Percentiles rank a stretch among this genome's conserved stretches.
Conservation (phyloP, 805 yeast species). For the Saccharomycopsis oosterbeekiorum region DNA sequence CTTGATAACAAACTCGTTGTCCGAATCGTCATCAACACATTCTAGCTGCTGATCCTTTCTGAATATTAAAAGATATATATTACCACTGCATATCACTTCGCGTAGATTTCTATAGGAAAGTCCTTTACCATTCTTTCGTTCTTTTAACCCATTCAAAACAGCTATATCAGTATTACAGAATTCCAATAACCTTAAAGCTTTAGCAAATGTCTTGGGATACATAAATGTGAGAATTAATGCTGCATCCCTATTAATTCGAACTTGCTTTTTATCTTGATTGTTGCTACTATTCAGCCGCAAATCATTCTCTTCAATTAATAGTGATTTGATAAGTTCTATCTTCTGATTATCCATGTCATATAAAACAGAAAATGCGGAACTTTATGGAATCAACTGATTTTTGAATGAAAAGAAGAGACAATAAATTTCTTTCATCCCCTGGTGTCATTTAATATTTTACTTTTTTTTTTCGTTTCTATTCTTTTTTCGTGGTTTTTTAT, state of each 20-base stretch:
- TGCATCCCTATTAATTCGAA: background rate
- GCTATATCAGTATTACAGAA: background rate
- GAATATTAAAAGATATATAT: background rate
- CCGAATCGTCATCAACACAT: slow-evolving; percentile 13
- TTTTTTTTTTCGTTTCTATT: background rate
- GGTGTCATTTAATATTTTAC: background rate
- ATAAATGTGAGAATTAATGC: background rate
- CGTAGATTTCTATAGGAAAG: background rate
- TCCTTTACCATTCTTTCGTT: background rate
- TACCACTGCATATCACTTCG: background rate
- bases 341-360: background rate
- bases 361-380: background rate
- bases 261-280: background rate
- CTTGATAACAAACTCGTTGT: slow-evolving; percentile 8
- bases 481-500: background rate
- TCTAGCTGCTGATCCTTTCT: background rate
- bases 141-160: background rate
- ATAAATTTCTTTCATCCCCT: background rate
- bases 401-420: too few species aligned
- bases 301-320: background rate
- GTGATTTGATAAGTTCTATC: background rate
- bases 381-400: background rate
- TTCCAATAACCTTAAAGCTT: slow-evolving; percentile 13
- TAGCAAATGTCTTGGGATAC: slow-evolving; percentile 9
- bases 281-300: background rate